Evolutionary conservation across 257 asterid species (phyloP).

Genomic region (Solanum phureja): DNA sequence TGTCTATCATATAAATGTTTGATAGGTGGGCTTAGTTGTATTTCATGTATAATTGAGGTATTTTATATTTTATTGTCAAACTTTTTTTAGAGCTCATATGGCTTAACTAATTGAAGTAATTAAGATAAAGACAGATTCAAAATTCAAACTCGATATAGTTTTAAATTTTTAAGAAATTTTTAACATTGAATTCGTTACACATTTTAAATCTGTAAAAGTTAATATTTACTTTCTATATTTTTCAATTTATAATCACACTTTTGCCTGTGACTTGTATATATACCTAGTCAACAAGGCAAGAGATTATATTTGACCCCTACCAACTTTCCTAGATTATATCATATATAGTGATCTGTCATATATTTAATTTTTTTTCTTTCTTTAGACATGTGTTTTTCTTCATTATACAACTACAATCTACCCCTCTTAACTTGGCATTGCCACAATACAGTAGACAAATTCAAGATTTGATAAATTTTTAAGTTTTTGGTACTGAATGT

Average conservation of each 20-base stretch:
- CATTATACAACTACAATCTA: not conserved
- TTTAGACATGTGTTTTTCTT: not conserved
- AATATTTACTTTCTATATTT: not conserved
- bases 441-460: not conserved
- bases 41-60: not conserved
- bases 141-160: too few species aligned
- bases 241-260: not conserved
- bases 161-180: too few species aligned
- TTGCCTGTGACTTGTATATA: not conserved
- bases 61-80: not conserved
- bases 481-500: not conserved
- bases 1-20: not conserved
- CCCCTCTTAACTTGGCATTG: not conserved
- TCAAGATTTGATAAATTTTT: not conserved
- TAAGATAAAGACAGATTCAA: not conserved
- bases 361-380: not conserved
- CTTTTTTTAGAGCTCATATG: not conserved
- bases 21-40: not conserved
- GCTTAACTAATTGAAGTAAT: not conserved
- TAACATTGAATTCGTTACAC: not conserved
- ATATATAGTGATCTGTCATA: not conserved
- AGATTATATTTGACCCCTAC: not conserved
- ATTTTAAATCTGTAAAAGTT: not conserved
- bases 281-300: not conserved
- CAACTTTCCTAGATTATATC: not conserved